Evolutionary conservation across 2,329 filamentous ascomycete species (phyloP), one percentile per base, ranked within the genome.

Genomic region (Alternaria sp.): DNA sequence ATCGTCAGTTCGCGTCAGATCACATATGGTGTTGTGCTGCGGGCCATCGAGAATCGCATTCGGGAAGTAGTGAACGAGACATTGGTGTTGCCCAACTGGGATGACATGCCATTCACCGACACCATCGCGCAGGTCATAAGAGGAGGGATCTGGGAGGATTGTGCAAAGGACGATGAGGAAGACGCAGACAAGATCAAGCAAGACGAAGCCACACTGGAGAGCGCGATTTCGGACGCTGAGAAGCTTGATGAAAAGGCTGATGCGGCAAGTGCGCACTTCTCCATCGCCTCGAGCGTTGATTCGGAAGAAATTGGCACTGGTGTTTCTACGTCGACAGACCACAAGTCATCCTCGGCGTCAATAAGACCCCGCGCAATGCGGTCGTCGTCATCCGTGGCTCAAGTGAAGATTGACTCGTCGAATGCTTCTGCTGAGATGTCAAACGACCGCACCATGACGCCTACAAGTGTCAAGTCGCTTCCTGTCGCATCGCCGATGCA

Each of bases 1-100:
- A 94, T 99, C 70, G 93, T 99, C 54, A 97, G 94, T 81, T 91
- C 93, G 13, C 89, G 95, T 61, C 95, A 98, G 77, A 97, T 99
- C 68, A 98, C 96, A 0, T 98, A 97, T 79, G 92, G 91, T 2
- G 87, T 97, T 62, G 96, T 99, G 59, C 86, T 98, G 12, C 89
- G 93, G 54, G 93, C 96, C 65, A 98, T 99, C 62, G 96, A 99
- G 80, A 97, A 92, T 74, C 88, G 93, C 54, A 97, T 99, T 77
- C 92, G 96, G 74, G 94, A 97, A 79, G 93, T 97, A 9, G 86
- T 99, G 64, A 92, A 91, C 10, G 96, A 99, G 81, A 97, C 93
- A 1, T 80, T 98, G 19, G 96, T 99, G 3, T 84, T 91, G 59
- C 96, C 96, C 0, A 97, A 97, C 76, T 99, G 96, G 95, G 96